phyloP scores from a whole-genome alignment of 2,329 filamentous ascomycete species.

The Capronia americana region DNA sequence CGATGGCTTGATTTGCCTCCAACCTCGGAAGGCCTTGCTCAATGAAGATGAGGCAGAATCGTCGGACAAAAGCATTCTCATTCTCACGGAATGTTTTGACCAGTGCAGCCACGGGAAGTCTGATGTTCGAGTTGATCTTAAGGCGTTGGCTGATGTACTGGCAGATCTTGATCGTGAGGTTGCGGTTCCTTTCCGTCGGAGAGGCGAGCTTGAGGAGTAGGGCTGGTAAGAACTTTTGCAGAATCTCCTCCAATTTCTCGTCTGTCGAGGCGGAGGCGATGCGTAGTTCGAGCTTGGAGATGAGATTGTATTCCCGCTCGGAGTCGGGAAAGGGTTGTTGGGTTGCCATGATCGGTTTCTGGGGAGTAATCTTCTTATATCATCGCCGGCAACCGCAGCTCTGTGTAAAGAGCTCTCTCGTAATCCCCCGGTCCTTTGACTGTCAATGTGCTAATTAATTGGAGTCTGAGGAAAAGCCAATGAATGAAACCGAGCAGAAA shows the following conservation, averaged over 20 bases:
- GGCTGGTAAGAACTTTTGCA: conserved; percentile 80
- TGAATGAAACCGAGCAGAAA: neutral
- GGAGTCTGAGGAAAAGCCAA: neutral
- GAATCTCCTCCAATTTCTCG: conserved; percentile 76
- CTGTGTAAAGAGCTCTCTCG: neutral
- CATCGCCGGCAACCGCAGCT: neutral
- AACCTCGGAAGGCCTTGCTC: conserved; percentile 78
- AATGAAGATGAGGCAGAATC: conserved; percentile 88
- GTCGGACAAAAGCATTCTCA: conserved; percentile 75
- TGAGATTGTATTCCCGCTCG: conserved; percentile 77
- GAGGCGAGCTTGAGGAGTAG: conserved; percentile 86
- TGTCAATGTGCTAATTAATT: neutral
- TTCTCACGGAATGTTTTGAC: conserved; percentile 88
- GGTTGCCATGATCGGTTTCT: conserved; percentile 10
- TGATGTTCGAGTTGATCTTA: conserved; percentile 66
- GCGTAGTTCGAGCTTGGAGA: conserved; percentile 83
- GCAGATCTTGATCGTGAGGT: conserved; percentile 75
- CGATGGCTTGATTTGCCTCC: conserved; percentile 67
- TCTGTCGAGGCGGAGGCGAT: conserved; percentile 86
- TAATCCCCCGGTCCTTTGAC: neutral
- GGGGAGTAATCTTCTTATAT: neutral
- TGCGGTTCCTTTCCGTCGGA: conserved; percentile 77
- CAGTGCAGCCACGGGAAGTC: conserved; percentile 82
- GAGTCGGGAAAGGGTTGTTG: conserved; percentile 48
- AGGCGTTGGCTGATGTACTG: conserved; percentile 73